These are phyloP conservation scores for Exserohilum turcica DNA, from an alignment of 2,329 filamentous ascomycete species.

Conservation along the genomic window DNA sequence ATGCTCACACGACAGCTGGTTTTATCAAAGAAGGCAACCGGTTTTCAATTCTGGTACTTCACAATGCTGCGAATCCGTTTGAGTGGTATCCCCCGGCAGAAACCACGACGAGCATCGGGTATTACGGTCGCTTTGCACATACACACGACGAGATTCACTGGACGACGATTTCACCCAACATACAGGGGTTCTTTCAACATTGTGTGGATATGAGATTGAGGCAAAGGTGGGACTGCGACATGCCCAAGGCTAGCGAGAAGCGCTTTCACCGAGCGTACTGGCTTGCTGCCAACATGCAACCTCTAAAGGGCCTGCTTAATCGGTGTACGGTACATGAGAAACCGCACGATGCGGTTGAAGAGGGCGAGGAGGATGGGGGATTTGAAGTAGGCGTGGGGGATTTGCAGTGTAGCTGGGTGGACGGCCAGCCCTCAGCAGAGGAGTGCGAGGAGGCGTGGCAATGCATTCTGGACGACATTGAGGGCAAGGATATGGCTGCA, in stretches of 20 bases:
- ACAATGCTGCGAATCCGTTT: slow-evolving; percentile 36
- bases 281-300: slow-evolving; percentile 27
- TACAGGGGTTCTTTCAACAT: slow-evolving; percentile 3
- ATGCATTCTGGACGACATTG: not conserved
- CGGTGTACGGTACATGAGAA: not conserved
- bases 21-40: slow-evolving; percentile 30
- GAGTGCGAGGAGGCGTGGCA: slow-evolving; percentile 9
- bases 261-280: slow-evolving; percentile 41
- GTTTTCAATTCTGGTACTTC: slow-evolving; percentile 32
- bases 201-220: slow-evolving; percentile 8
- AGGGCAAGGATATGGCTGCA: not conserved
- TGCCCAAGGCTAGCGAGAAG: slow-evolving; percentile 19
- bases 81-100: not conserved
- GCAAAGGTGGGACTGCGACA: slow-evolving; percentile 20
- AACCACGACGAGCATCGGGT: slow-evolving; percentile 30
- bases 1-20: slow-evolving; percentile 24
- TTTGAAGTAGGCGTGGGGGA: slow-evolving; percentile 14
- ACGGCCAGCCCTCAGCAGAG: not conserved
- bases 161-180: slow-evolving; percentile 25
- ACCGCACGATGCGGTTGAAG: slow-evolving; percentile 12
- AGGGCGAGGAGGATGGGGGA: slow-evolving; percentile 4
- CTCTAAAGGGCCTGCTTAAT: slow-evolving; percentile 23
- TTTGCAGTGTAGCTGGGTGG: slow-evolving; percentile 12
- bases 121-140: slow-evolving; percentile 27
- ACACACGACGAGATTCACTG: slow-evolving; percentile 31